Evolutionary conservation across 306 rosid species (phyloP), one percentile per base, ranked within the genome.

Genomic region (Rubus parviflorus): DNA sequence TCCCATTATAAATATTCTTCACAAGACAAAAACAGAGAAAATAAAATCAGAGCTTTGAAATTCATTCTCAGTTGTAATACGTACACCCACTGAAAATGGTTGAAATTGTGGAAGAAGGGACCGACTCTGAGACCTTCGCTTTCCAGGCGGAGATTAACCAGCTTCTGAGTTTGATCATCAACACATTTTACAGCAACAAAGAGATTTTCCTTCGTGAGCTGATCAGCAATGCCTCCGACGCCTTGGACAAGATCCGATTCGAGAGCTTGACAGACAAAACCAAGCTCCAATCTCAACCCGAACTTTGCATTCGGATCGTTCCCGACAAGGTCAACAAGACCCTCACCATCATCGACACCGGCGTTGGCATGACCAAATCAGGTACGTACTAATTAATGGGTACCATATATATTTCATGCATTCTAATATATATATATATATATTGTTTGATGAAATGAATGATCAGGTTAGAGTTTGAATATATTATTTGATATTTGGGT

Each of bases 121-220:
- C 49, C 10, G 61, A 79, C 7, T 13, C 65, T 7, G 78, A 75
- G 83, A 79, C 72, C 16, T 83, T 79, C 4, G 75, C 83, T 4
- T 84, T 80, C 74, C 82, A 84, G 70, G 82, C 74, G 2, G 82
- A 77, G 80, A 84, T 80, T 14, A 80, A 84, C 74, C 80, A 80
- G 77, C 84, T 84, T 7, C 64, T 84, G 56, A 80, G 87, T 54
- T 52, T 84, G 54, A 80, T 80, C 76, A 84, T 84, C 80, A 84
- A 84, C 79, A 77, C 84, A 16, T 76, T 80, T 56, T 77, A 76
- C 67, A 84, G 66, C 71, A 84, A 84, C 74, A 84, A 73, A 60
- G 72, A 84, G 77, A 79, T 83, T 43, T 79, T 83, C 75, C 86
- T 83, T 19, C 72, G 83, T 7, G 83, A 79, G 66, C 81, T 83